Base-by-base conservation (phyloP, 805 yeast genomes). In the Kluyveromyces lactis region DNA sequence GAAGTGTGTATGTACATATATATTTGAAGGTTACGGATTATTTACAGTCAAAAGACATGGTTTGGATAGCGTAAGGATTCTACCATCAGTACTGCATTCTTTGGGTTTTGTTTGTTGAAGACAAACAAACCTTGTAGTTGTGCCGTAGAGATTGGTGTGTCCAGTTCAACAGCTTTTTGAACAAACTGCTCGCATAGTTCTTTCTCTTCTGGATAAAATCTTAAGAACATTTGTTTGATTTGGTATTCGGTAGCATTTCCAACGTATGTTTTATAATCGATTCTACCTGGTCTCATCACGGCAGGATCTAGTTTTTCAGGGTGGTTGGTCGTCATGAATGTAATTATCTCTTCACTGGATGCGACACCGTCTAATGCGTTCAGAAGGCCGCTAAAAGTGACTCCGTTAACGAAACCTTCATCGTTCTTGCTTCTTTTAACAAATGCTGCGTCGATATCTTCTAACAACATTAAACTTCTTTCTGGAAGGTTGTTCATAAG, bases 251-350 rank as follows among this genome's bases (percentile, higher is more conserved):
- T 71, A n/a, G 97, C 97, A 59, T 90, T 85, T 48, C 84, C 92
- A 29, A 92, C 75, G 52, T 80, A 66, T 16, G 79, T 81, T 62
- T 86, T 86, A 60, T 71, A 79, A 57, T 92, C 98, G 24, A 92
- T 81, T 62, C 98, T 72, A 2, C 98, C 98, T 0, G 98, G 98
- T 48, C 98, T 72, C 58, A 92, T 65, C 32, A 92, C 71, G 0
- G 98, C 98, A 1, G 96, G 86, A 53, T 92, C 98, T 28, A 92
- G 67, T 46, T 77, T 77, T 46, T 92, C 97, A 0, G 97, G 96
- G 55, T 92, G 98, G 61, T 92, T 92, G 16, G 98, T 90, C 16
- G 98, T 92, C 98, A 92, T 92, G 62, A 92, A 92, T 0, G 97
- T 90, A 26, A 92, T 72, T 33, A 95, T 82, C 56, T 92, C 97